Evolutionary conservation across 1,284 basidiomycete genomes (phyloP), one percentile per base, ranked within the genome.

Genomic region (Ustilago loliicola): DNA sequence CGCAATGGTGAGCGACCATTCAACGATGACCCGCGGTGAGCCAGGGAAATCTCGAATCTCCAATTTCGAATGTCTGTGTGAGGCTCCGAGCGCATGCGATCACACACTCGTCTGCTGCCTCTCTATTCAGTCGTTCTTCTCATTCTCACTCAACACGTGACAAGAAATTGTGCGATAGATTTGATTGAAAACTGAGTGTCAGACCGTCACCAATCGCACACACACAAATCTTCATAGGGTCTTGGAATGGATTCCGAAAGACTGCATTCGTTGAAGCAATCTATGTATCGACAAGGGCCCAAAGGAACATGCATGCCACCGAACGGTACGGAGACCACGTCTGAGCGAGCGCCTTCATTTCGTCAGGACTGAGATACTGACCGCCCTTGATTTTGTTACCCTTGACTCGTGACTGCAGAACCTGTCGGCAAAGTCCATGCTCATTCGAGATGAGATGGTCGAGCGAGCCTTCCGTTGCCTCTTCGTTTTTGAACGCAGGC

Each of bases 371-470:
- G 54, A 85, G 62, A 45, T 85, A 86, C 54, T 82, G 77, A 0
- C 81, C 77, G 19, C 80, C 82, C 47, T 83, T 83, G 57, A 81
- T 79, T 71, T 85, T 86, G 54, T 83, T 81, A 8, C 84, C 84
- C 15, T 80, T 67, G 19, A 59, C 63, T n/a, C 84, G 65, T 11
- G 70, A 60, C 48, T 74, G 65, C 7, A 85, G 73, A 30, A 72
- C 72, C 15, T 65, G 60, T 21, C 57, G 61, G 47, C 54, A 48
- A 5, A 75, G 76, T 10, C 67, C 72, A n/a, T 74, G 72, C 45
- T 70, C 76, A 17, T 69, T 45, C 21, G 65, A 13, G 40, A 70
- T 67, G 32, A 71, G 55, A 58, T 77, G 73, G 23, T 66, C 61
- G 6, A 77, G 62, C 36, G 63, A 63, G 11, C 32, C 57, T 19